Base-by-base conservation (phyloP, 2,329 filamentous ascomycete species). In the Fusarium sacchari region DNA sequence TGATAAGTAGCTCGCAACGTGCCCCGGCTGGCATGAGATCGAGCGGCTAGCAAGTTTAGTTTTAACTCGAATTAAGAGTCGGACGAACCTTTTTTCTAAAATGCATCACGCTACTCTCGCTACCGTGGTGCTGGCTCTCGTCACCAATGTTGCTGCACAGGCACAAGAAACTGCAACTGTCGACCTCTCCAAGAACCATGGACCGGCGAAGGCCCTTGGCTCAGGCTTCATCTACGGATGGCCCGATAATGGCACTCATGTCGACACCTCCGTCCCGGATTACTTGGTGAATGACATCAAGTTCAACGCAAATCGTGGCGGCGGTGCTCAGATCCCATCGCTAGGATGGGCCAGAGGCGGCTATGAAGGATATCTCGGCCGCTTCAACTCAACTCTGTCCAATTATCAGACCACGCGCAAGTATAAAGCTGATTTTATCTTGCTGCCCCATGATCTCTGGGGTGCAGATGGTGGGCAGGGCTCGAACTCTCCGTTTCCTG, bases 201-300 rank as follows among this genome's bases (percentile, higher is more conserved):
- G 59, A 11, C 10, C 2, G 5, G 9, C 49, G 3, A 1, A 43
- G 0, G 37, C 24, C 1, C 39, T 61, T 0, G 59, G 37, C 0
- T 61, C 59, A 37, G 59, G 59, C 0, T 61, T 61, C 13, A 61
- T 61, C 30, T 61, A 61, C 9, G 59, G 59, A 2, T 58, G 50
- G 50, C 59, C 59, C 9, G 50, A 57, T 3, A 61, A 61, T 5
- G 30, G 30, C 0, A 36, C 50, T 0, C 0, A 7, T 5, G 37
- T 40, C 1, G 39, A 57, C 7, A 58, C 18, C 6, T 61, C 59
- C 0, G 58, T 61, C 1, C 49, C 59, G 10, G 37, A 44, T 57
- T 18, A 44, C 2, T 12, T 57, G 0, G 37, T 58, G 0, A 58
- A 24, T 1, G 50, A 6, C 7, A 58, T 61, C 8, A 58, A 58